Base-by-base conservation (phyloP, 1,284 basidiomycete genomes). In the Garcileccinum viscosum region DNA sequence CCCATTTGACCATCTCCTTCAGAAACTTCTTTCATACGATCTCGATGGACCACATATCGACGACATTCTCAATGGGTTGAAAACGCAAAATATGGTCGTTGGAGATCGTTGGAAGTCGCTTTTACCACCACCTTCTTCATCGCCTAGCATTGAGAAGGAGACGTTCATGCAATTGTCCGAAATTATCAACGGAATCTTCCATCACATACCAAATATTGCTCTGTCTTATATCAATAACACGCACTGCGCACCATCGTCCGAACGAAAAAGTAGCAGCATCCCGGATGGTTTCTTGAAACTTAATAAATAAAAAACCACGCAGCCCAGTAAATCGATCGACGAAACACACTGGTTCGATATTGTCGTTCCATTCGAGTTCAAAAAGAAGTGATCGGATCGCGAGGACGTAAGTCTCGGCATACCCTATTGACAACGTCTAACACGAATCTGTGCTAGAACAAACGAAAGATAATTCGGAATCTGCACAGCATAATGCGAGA, bases 341-440 rank as follows among this genome's bases (percentile, higher is more conserved):
- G 19, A 44, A 50, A 33, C 12, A 1, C 69, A 67, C 17, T 72
- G 69, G 71, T 70, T 63, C 2, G 56, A 73, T 24, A 67, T 73
- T 8, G 65, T 19, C 2, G 33, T 65, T n/a, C 65, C 70, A n/a
- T 69, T 72, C 15, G 65, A 73, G 32, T 72, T 72, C 6, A 67
- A 65, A 53, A 73, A 68, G 62, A 19, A 5, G 12, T 22, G 59
- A 1, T 5, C 12, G 19, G 9, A 3, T 37, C 22, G 19, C 4
- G 6, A 1, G 2, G 42, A 1, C 19, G n/a, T 30, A 0, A 63
- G 65, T 12, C 65, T 70, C 33, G 5, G 56, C 64, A 59, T 12
- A 35, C 11, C 64, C 33, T n/a, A 37, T 24, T 30, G 1, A 30
- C 12, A 5, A 56, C 19, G 9, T 56, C 24, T 56, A 30, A 56